phyloP scores from a whole-genome alignment of 2,329 filamentous ascomycete genomes.

The Periconia sp. region DNA sequence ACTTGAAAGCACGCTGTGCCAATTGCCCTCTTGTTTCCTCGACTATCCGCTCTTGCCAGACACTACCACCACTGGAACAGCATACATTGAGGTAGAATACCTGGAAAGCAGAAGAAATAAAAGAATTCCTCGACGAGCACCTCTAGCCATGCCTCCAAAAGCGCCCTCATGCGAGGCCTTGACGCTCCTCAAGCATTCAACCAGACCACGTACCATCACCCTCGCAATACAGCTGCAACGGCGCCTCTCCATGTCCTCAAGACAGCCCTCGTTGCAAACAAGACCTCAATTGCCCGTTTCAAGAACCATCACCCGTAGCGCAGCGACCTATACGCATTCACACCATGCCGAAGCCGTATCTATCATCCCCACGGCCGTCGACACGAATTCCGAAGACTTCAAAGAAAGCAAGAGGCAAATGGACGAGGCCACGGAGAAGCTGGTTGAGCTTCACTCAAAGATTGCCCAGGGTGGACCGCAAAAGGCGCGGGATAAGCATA shows the following conservation, averaged over 20 bases:
- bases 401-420: slow-evolving; percentile 79
- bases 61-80: neutral
- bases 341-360: slow-evolving; percentile 85
- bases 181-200: slow-evolving; percentile 34
- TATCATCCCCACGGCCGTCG: slow-evolving; percentile 72
- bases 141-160: slow-evolving; percentile 31
- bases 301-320: slow-evolving; percentile 26
- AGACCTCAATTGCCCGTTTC: slow-evolving; percentile 15
- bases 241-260: slow-evolving; percentile 17
- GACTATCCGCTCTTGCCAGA: neutral
- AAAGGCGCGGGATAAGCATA: slow-evolving; percentile 84
- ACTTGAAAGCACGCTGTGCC: neutral
- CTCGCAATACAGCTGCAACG: slow-evolving; percentile 26
- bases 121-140: neutral
- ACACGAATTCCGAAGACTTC: slow-evolving; percentile 76
- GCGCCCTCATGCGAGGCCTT: slow-evolving; percentile 39
- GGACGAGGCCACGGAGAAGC: slow-evolving; percentile 67
- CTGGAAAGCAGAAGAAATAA: neutral
- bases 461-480: slow-evolving; percentile 76
- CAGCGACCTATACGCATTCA: slow-evolving; percentile 77
- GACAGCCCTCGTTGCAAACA: slow-evolving; percentile 16
- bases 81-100: neutral
- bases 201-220: slow-evolving; percentile 23
- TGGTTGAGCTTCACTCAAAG: slow-evolving; percentile 70
- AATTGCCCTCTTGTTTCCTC: neutral